Evolutionary conservation across 2,329 filamentous ascomycete species (phyloP), one percentile per base, ranked within the genome.

Genomic region (Ceratocystis ficicola): DNA sequence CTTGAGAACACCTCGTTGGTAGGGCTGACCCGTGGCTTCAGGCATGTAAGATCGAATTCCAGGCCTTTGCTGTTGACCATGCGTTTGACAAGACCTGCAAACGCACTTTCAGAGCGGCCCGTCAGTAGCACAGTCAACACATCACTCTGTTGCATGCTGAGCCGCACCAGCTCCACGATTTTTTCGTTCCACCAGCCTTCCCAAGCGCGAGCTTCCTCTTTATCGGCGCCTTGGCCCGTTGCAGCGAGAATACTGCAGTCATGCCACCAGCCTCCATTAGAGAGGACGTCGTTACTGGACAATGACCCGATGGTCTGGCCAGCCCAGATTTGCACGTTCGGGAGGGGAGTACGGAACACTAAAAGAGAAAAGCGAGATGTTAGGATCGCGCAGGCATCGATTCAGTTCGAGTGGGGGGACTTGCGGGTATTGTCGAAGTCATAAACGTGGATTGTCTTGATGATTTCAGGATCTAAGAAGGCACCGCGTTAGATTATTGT

Each of bases 181-280:
- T 88, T 85, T 73, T 97, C 93, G 72, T 97, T 97, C 94, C 94
- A 99, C 88, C 90, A 96, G 44, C 91, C 91, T 66, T 88, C 79
- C 93, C 93, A 99, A 8, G 83, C 92, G 28, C 86, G 85, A 52
- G 82, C 79, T 74, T 97, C 92, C 76, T 97, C 94, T 66, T 83
- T 83, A 63, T 90, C 89, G 5, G 87, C 74, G 17, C 94, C 94
- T 66, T 90, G 83, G 64, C 94, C 94, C 0, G 91, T 96, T 1
- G 92, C 86, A 10, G 87, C 85, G 28, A 99, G 84, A 69, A 99
- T 92, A 69, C 84, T 85, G 55, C 85, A 83, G 73, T 97, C 92
- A 75, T 99, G 94, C 94, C 94, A 99, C 94, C 94, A 99, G 69
- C 93, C 91, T 70, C 92, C 93, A 70, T 87, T 88, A 68, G 85